Conservation (phyloP, 1,284 basidiomycete genomes). For the Stereum hirsutum region DNA sequence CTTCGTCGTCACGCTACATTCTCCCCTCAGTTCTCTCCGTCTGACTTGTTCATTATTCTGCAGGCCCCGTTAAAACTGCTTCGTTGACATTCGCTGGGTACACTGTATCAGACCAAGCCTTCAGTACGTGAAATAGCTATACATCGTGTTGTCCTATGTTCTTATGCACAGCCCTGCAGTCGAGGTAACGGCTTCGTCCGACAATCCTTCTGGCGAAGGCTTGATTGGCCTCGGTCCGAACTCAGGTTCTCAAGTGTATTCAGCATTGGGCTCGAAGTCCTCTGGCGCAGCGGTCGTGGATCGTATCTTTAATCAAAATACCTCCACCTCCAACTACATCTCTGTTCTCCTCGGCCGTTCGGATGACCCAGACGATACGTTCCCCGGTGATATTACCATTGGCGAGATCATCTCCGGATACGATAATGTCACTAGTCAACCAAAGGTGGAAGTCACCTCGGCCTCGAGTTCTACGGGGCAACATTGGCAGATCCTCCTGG, state of each 20-base stretch:
- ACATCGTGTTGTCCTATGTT: no score
- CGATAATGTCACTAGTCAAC: constrained; percentile 24
- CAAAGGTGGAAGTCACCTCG: constrained; percentile 23
- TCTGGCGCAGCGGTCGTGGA: constrained; percentile 45
- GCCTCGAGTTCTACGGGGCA: constrained; percentile 19
- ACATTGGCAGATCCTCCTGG: constrained; percentile 28
- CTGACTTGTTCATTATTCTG: constrained; percentile 5
- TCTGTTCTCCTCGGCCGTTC: constrained; percentile 33
- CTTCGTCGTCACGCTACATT: neutral
- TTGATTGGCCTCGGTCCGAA: constrained; percentile 32
- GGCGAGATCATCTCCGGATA: constrained; percentile 22
- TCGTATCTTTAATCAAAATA: constrained; percentile 52
- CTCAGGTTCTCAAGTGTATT: constrained; percentile 20
- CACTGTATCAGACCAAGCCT: constrained; percentile 49
- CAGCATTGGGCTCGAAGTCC: constrained; percentile 12
- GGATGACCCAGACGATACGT: constrained; percentile 20
- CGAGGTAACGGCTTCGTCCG: constrained; percentile 15
- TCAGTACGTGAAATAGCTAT: constrained; percentile 47
- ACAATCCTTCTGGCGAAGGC: constrained; percentile 19
- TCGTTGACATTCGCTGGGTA: constrained; percentile 44
- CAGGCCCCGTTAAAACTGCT: constrained; percentile 46
- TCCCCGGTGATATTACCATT: constrained; percentile 29
- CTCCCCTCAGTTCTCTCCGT: constrained; percentile 2
- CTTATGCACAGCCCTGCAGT: no score
- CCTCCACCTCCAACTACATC: constrained; percentile 44